phyloP scores from a whole-genome alignment of 306 rosid genomes.

The Castanea sativa region DNA sequence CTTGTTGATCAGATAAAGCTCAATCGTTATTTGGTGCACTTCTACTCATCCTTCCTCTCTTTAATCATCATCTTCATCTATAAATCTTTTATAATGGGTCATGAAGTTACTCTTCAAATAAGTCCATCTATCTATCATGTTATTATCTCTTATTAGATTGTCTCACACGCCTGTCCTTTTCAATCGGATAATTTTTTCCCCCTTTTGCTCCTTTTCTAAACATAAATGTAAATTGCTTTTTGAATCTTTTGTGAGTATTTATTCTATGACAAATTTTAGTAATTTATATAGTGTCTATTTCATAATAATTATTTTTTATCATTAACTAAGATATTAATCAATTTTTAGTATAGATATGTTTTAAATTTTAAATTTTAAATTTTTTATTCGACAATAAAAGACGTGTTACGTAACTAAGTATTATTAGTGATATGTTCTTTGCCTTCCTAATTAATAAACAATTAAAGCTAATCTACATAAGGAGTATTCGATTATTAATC shows the following conservation, averaged over 20 bases:
- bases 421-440: neutral
- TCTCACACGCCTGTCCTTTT: slow-evolving; percentile 17
- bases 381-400: no score
- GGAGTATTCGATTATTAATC: neutral
- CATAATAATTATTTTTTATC: no score
- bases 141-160: slow-evolving; percentile 6
- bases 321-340: no score
- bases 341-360: no score
- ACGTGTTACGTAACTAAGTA: no score
- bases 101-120: neutral
- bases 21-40: slow-evolving; percentile 28
- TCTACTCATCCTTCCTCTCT: slow-evolving; percentile 26
- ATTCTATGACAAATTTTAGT: no score
- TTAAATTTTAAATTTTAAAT: no score
- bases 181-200: neutral
- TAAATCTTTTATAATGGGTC: slow-evolving; percentile 25
- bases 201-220: slow-evolving; percentile 12
- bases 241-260: slow-evolving; percentile 20
- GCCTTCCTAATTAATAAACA: slow-evolving; percentile 17
- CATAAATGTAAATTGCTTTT: slow-evolving; percentile 33
- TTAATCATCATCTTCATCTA: slow-evolving; percentile 35
- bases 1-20: slow-evolving; percentile 14
- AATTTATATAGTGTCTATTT: no score
- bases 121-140: neutral
- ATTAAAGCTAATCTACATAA: slow-evolving; percentile 26